A percentile compares a stretch with the other conserved stretches of the same genome.
Conservation (phyloP, 257 asterid species). For the Solanum lycopersicoides region DNA sequence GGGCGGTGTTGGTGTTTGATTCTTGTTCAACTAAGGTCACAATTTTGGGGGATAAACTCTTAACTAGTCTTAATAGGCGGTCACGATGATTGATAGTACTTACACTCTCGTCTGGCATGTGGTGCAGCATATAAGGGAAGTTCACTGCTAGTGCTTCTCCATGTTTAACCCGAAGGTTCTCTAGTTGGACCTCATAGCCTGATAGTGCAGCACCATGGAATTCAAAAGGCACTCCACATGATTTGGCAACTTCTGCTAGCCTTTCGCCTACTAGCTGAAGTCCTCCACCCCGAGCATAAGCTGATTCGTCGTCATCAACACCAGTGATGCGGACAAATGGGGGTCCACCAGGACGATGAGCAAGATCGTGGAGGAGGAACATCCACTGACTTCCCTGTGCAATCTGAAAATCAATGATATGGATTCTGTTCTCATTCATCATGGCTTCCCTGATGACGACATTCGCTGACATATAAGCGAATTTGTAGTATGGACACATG, state of each 20-base stretch:
- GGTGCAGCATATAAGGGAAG: conserved; percentile 79
- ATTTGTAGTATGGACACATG: conserved; percentile 79
- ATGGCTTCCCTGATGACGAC: conserved; percentile 64
- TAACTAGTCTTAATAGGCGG: conserved; percentile 61
- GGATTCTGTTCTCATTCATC: conserved; percentile 63
- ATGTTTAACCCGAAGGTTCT: conserved; percentile 30
- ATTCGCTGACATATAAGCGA: conserved; percentile 76
- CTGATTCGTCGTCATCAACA: conserved; percentile 54
- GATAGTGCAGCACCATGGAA: conserved; percentile 76
- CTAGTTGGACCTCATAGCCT: conserved; percentile 51
- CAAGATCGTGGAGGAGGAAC: conserved; percentile 33
- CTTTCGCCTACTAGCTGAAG: conserved; percentile 66
- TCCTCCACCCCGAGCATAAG: conserved; percentile 87
- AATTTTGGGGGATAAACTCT: conserved; percentile 68
- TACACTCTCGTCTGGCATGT: conserved; percentile 94
- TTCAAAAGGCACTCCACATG: conserved; percentile 68
- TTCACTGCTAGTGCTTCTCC: conserved; percentile 89
- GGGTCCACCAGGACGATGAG: conserved; percentile 42
- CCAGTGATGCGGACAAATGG: conserved; percentile 44
- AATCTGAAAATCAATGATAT: conserved; percentile 78
- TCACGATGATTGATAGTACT: conserved; percentile 71
- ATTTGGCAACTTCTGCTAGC: conserved; percentile 47
- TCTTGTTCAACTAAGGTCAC: conserved; percentile 81
- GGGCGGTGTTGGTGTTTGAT: conserved; percentile 71
- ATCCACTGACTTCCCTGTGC: conserved; percentile 99